phyloP scores from a whole-genome alignment of 192 early-diverging fungal genomes.

The Podila epigama region DNA sequence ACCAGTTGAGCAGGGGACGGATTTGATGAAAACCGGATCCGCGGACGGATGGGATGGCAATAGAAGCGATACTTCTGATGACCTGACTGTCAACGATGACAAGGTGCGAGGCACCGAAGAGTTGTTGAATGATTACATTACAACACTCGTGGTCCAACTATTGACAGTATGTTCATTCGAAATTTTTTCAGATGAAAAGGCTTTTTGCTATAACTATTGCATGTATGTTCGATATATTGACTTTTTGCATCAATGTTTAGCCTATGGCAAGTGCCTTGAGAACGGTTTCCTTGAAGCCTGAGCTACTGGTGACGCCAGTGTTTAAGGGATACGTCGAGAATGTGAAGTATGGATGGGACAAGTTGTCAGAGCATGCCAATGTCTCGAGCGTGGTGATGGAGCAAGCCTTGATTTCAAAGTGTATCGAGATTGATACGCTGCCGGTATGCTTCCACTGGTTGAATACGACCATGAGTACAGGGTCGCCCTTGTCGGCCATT shows the following conservation, averaged over 20 bases:
- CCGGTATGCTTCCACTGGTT: slow-evolving; percentile 45
- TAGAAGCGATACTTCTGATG: neutral
- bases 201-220: slow-evolving; percentile 39
- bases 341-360: slow-evolving; percentile 48
- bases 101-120: slow-evolving; percentile 37
- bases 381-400: slow-evolving; percentile 49
- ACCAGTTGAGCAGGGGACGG: slow-evolving; percentile 5
- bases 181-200: no score
- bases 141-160: slow-evolving; percentile 42
- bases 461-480: slow-evolving; percentile 49
- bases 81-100: neutral
- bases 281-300: slow-evolving; percentile 40
- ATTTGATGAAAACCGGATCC: neutral
- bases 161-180: slow-evolving; percentile 16
- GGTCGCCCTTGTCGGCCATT: slow-evolving; percentile 37
- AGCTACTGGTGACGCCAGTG: slow-evolving; percentile 22
- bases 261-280: slow-evolving; percentile 43
- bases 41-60: slow-evolving; percentile 8
- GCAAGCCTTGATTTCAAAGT: slow-evolving; percentile 46
- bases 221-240: neutral
- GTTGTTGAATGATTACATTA: slow-evolving; percentile 42
- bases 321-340: slow-evolving; percentile 47
- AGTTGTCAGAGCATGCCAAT: slow-evolving; percentile 45
- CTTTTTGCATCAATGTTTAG: slow-evolving; percentile 3
- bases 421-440: slow-evolving; percentile 41